A percentile compares a stretch with the other conserved stretches of the same genome.
phyloP scores from a whole-genome alignment of 805 yeast species.

The Peterozyma toletana region DNA sequence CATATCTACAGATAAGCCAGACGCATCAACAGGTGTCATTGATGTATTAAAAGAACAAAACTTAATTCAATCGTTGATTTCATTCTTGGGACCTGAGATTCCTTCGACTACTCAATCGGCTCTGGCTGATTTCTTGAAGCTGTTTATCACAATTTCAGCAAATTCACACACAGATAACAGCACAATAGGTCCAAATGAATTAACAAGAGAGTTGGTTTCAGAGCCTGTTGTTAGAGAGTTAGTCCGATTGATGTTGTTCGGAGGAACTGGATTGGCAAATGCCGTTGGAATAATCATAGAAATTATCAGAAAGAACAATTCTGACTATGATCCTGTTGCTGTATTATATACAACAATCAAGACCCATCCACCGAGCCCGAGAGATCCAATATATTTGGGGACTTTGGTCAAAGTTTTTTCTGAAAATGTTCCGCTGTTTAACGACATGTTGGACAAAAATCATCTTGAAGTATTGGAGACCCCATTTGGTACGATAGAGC shows the following conservation, averaged over 20 bases:
- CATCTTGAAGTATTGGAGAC: slow-evolving; percentile 39
- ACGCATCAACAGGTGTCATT: slow-evolving; percentile 80
- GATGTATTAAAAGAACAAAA: slow-evolving; percentile 66
- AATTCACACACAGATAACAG: slow-evolving; percentile 87
- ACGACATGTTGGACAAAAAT: slow-evolving; percentile 43
- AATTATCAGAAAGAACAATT: slow-evolving; percentile 88
- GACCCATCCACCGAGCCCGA: slow-evolving; percentile 84
- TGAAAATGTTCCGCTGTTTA: slow-evolving; percentile 62
- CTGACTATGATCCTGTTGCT: slow-evolving; percentile 89
- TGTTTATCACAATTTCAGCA: slow-evolving; percentile 89
- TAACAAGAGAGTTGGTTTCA: slow-evolving; percentile 85
- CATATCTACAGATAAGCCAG: slow-evolving; percentile 89
- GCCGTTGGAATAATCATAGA: slow-evolving; percentile 95
- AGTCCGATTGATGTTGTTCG: slow-evolving; percentile 69
- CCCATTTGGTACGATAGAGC: slow-evolving; percentile 61
- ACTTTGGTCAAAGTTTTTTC: slow-evolving; percentile 75
- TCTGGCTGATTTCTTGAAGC: slow-evolving; percentile 91
- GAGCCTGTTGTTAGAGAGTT: slow-evolving; percentile 58
- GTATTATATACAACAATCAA: slow-evolving; percentile 77
- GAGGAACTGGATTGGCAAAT: slow-evolving; percentile 85
- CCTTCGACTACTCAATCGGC: slow-evolving; percentile 80
- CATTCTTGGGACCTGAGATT: slow-evolving; percentile 60
- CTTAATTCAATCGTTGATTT: slow-evolving; percentile 65
- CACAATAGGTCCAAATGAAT: slow-evolving; percentile 92
- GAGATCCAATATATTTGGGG: slow-evolving; percentile 92